phyloP scores from a whole-genome alignment of 192 early-diverging fungal genomes.

The Podila clonocystis region DNA sequence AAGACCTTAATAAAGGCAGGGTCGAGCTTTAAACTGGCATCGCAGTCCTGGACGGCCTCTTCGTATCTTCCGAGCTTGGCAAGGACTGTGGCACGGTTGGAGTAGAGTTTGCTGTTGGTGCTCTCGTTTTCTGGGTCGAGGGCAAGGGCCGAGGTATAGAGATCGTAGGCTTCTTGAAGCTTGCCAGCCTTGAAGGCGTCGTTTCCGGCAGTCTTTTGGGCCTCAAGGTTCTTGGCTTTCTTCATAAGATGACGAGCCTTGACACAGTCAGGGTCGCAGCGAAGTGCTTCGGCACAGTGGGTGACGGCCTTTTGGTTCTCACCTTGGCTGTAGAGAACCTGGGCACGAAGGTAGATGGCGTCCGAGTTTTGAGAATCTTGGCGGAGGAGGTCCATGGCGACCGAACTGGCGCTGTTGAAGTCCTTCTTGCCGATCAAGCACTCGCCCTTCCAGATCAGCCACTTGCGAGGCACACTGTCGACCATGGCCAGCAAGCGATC shows the following conservation, averaged over 20 bases:
- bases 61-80: constrained; percentile 69
- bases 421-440: constrained; percentile 70
- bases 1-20: constrained; percentile 77
- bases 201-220: constrained; percentile 77
- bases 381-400: constrained; percentile 69
- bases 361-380: constrained; percentile 74
- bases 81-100: constrained; percentile 79
- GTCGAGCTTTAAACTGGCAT: constrained; percentile 71
- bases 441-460: constrained; percentile 74
- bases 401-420: constrained; percentile 67
- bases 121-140: constrained; percentile 71
- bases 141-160: constrained; percentile 74
- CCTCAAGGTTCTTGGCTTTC: constrained; percentile 70
- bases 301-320: constrained; percentile 62
- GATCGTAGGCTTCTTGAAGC: constrained; percentile 69
- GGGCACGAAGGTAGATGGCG: constrained; percentile 73
- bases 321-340: constrained; percentile 76
- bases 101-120: constrained; percentile 74
- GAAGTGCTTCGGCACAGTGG: constrained; percentile 69
- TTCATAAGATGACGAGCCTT: constrained; percentile 73
- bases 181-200: constrained; percentile 71
- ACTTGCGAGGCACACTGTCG: constrained; percentile 62
- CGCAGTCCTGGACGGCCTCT: constrained; percentile 70
- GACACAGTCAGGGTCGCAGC: constrained; percentile 82
- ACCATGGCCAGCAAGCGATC: constrained; percentile 55